Evolutionary conservation across 2,329 filamentous ascomycete genomes (phyloP), one percentile per base, ranked within the genome.

Genomic region (Myriosclerotinia curreyana): DNA sequence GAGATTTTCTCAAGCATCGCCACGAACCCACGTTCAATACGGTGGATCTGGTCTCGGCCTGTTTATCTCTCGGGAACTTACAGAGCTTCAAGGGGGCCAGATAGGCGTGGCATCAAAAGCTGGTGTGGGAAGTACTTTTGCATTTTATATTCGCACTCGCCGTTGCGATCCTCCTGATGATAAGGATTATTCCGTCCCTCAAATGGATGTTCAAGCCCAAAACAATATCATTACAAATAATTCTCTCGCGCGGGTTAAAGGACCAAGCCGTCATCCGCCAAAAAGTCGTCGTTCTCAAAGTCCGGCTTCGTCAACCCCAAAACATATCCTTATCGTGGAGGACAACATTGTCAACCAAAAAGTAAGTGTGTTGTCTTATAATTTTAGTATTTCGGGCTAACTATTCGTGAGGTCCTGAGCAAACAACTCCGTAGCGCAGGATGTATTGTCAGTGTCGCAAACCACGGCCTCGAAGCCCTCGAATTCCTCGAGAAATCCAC

Each of bases 11-110:
- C 91, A 94, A 75, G 89, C 89, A 0, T 90, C 85, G 28, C 87
- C 89, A 1, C 84, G 85, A 58, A 92, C 89, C 0, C 89, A 92
- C 68, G 86, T 91, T 20, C 86, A 91, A 69, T 92, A 94, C 68
- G 91, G 90, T 28, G 91, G 91, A 0, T 90, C 87, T 0, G 91
- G 91, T 0, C 80, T 95, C 1, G 91, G 91, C 0, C 79, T 94
- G 0, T 94, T 92, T 74, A 93, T 94, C 68, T 90, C 87, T 46
- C 83, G 89, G 31, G 85, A 90, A 62, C 80, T 95, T n/a, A 91
- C 89, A 0, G 90, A 94, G 73, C 78, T 94, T 14, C 90, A 93
- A 73, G 89, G 90, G 25, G 91, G 91, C 5, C 86, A 90, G 66
- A 92, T 95, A 54, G 90, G 90, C 2, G 87, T 94, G 7, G 80